Conservation (phyloP, 2,329 filamentous ascomycete genomes). For the Alternaria brassicicola region DNA sequence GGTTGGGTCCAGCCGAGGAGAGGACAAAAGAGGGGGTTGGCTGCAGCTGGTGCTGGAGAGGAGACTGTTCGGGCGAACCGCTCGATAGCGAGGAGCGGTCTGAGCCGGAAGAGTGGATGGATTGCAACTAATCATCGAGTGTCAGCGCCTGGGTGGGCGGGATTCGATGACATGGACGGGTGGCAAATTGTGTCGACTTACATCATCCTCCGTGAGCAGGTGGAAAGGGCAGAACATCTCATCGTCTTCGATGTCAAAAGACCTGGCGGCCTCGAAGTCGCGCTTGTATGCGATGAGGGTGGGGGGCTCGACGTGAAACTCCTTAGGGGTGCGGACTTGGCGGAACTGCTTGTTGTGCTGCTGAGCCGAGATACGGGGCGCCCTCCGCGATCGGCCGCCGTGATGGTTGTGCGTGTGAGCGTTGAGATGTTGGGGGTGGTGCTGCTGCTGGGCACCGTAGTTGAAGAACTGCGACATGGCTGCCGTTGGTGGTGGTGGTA, state of each 20-base stretch:
- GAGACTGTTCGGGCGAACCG: constrained; percentile 89
- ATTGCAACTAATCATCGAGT: constrained; percentile 70
- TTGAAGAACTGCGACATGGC: constrained; percentile 58
- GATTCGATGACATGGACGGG: constrained; percentile 31
- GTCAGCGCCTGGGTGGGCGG: constrained; percentile 40
- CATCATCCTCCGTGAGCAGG: constrained; percentile 90
- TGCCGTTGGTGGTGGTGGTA: constrained; percentile 23
- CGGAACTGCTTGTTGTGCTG: constrained; percentile 92
- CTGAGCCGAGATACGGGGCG: constrained; percentile 76
- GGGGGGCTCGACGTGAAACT: constrained; percentile 75
- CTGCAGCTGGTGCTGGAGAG: constrained; percentile 80
- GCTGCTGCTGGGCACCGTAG: constrained; percentile 56
- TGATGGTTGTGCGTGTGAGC: constrained; percentile 76
- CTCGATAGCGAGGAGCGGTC: constrained; percentile 95
- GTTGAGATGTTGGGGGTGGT: constrained; percentile 55
- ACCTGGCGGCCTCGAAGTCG: constrained; percentile 88
- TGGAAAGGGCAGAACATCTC: constrained; percentile 89
- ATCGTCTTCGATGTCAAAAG: constrained; percentile 95
- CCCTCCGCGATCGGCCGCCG: constrained; percentile 82
- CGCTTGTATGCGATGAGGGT: constrained; percentile 79
- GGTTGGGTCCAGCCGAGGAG: constrained; percentile 62
- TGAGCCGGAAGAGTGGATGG: constrained; percentile 85
- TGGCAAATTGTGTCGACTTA: constrained; percentile 55
- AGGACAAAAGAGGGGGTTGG: constrained; percentile 75
- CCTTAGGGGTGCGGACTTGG: constrained; percentile 83